Evolutionary conservation across 2,329 filamentous ascomycete species (phyloP), one percentile per base, ranked within the genome.

Genomic region (Claviceps fusiformis): DNA sequence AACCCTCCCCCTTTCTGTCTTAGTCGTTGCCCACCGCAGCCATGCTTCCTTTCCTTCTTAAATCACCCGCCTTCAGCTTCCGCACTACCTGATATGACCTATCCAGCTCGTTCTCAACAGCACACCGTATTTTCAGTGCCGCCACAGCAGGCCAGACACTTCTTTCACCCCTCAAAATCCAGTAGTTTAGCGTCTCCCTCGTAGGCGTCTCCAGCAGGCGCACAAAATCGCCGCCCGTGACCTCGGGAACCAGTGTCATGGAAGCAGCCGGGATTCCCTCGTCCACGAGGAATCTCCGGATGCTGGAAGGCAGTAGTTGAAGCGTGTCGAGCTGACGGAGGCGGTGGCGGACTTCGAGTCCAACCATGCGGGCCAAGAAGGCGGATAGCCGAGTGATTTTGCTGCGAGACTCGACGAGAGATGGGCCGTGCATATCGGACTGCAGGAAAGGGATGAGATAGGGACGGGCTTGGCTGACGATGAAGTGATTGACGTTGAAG

Each of bases 401-500:
- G 68, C 73, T 81, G 63, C 73, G 80, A 59, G 74, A 81, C 67
- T 74, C 79, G 61, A 74, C 79, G 65, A 76, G 79, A 61, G 81
- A 80, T 0, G 87, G 85, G 5, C 86, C 85, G 68, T 91, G 87
- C 72, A 91, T 82, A 61, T 92, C 87, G 49, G 85, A 86, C 58
- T 86, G 83, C 5, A 95, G 75, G 63, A 95, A 93, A 0, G 91
- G 91, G 33, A 92, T 85, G 17, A 95, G 76, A 68, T 95, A 95
- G 0, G 92, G 92, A 3, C 91, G 80, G 0, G 92, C 90, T 72
- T 96, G 92, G 60, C 87, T 93, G 61, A 97, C 83, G 60, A 97
- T 89, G 71, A 95, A 96, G 73, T 96, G 91, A 66, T 95, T 95
- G 54, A 95, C 88, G 66, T 95, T 95, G 77, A 93, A 93, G 11